Conservation (phyloP, 1,139 yeast species). For the Candida freyschussii region DNA sequence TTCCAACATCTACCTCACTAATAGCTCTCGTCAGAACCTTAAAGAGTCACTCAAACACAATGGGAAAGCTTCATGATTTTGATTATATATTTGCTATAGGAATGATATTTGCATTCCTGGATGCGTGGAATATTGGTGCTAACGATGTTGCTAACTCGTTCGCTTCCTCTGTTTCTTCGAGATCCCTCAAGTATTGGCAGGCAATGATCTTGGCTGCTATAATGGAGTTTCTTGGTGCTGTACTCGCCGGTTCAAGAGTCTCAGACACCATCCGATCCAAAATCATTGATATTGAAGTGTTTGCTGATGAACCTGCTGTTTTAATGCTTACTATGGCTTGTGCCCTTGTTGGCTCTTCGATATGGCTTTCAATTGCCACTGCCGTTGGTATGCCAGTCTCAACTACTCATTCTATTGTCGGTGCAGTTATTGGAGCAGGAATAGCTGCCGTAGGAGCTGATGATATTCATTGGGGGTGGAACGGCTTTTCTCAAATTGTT, state of each 20-base stretch:
- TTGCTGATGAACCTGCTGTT: conserved; percentile 56
- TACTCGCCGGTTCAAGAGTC: conserved; percentile 55
- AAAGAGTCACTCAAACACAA: conserved; percentile 11
- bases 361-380: conserved; percentile 69
- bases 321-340: conserved; percentile 72
- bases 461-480: conserved; percentile 71
- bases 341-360: conserved; percentile 72
- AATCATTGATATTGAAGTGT: conserved; percentile 49
- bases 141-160: conserved; percentile 81
- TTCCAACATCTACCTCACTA: no score
- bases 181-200: conserved; percentile 68
- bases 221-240: conserved; percentile 28
- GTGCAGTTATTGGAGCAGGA: conserved; percentile 72
- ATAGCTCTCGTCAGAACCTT: no score
- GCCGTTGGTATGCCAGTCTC: conserved; percentile 69
- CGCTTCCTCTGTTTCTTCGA: conserved; percentile 68
- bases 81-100: conserved; percentile 64
- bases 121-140: conserved; percentile 83
- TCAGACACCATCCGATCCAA: conserved; percentile 64
- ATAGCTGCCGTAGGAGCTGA: conserved; percentile 58
- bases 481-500: conserved; percentile 64
- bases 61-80: conserved; percentile 46
- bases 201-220: conserved; percentile 39
- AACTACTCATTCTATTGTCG: conserved; percentile 75
- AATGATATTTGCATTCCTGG: conserved; percentile 68